Evolutionary conservation across 345 rosid genomes (phyloP).

Genomic region (Pelargonium nanum): DNA sequence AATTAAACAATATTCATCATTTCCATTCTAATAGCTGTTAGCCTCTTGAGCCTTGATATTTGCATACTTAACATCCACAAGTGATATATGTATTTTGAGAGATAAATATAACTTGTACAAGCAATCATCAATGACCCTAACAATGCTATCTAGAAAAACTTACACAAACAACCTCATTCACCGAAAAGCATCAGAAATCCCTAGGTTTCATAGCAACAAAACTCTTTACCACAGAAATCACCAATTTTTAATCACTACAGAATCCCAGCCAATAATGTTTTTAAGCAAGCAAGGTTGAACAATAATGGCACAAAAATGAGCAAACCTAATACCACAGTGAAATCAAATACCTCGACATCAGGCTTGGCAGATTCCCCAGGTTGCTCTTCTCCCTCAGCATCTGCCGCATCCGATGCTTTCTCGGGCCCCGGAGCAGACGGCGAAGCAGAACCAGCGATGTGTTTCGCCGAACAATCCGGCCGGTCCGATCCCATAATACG

Average conservation of each 20-base stretch:
- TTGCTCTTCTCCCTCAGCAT: constrained; percentile 19
- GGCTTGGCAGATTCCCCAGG: constrained; percentile 15
- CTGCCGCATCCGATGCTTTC: constrained; percentile 11
- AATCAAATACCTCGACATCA: constrained; percentile 23
- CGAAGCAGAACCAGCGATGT: constrained; percentile 3
- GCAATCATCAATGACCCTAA: no score
- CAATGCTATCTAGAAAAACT: no score
- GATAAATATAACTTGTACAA: neutral
- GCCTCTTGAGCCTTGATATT: no score
- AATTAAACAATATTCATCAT: no score
- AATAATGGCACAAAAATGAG: neutral
- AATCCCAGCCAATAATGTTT: no score
- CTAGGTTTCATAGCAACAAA: no score
- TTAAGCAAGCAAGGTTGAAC: neutral
- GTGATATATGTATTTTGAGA: neutral
- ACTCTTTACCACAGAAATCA: neutral
- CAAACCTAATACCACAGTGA: neutral
- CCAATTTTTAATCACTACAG: neutral
- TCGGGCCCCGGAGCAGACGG: neutral
- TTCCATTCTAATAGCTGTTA: no score
- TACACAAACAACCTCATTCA: neutral
- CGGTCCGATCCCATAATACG: constrained; percentile 10
- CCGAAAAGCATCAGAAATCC: neutral
- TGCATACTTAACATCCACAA: neutral
- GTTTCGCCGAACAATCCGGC: constrained; percentile 12